Evolutionary conservation across 2,329 filamentous ascomycete genomes (phyloP).

Genomic region (Didymella segeticola): DNA sequence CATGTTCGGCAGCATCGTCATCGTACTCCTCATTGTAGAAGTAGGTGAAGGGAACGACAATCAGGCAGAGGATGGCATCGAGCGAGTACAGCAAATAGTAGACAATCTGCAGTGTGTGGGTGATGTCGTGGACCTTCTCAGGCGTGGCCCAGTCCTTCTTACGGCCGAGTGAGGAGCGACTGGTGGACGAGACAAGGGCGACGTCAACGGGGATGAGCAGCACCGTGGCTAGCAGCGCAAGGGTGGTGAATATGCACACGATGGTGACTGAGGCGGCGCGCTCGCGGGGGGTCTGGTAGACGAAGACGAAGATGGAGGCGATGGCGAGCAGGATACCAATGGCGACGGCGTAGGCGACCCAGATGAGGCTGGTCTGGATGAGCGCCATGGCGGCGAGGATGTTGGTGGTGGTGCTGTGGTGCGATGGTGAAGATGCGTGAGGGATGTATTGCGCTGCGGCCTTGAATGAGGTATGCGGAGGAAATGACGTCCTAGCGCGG

Average conservation of each 20-base stretch:
- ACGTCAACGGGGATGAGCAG: constrained; percentile 94
- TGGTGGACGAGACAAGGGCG: constrained; percentile 89
- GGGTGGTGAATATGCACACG: constrained; percentile 86
- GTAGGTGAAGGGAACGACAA: constrained; percentile 94
- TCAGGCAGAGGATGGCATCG: constrained; percentile 85
- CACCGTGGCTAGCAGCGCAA: constrained; percentile 87
- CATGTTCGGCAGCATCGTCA: constrained; percentile 83
- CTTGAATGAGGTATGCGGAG: too few relatives aligned
- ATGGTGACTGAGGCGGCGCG: constrained; percentile 81
- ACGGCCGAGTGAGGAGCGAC: constrained; percentile 72
- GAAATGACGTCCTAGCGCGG: too few relatives aligned
- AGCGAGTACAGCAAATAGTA: constrained; percentile 94
- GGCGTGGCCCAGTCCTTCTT: constrained; percentile 97
- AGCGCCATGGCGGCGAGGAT: constrained; percentile 61
- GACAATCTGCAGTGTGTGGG: constrained; percentile 81
- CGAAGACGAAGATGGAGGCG: constrained; percentile 84
- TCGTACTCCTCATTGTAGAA: constrained; percentile 99
- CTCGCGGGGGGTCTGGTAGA: constrained; percentile 89
- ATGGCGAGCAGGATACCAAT: constrained; percentile 77
- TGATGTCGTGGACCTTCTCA: constrained; percentile 76
- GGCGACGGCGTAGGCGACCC: constrained; percentile 89
- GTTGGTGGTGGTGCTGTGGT: neutral
- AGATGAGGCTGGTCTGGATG: constrained; percentile 89
- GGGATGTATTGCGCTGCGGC: too few relatives aligned
- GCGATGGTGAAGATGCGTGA: too few relatives aligned